These are phyloP conservation scores for Cladosporium oxysporum DNA, from an alignment of 2,329 filamentous ascomycete species.

Conservation along the genomic window DNA sequence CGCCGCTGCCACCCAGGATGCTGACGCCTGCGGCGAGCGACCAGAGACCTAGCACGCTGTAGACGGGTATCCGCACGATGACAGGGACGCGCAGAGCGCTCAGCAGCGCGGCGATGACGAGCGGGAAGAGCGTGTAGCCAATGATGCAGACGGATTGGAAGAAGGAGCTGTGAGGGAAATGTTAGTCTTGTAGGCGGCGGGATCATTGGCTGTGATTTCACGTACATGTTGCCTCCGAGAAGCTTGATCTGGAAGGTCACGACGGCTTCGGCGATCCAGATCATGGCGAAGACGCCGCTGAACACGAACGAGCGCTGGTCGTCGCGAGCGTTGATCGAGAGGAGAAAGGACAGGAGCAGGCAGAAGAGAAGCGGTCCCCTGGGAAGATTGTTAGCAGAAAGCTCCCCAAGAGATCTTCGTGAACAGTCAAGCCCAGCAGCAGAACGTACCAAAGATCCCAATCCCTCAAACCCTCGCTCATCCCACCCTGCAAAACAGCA, in stretches of 20 bases:
- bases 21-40: conserved; percentile 93
- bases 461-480: conserved; percentile 88
- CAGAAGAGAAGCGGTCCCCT: conserved; percentile 94
- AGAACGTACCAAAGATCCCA: conserved; percentile 83
- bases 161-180: conserved; percentile 69
- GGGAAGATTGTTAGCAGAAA: conserved; percentile 26
- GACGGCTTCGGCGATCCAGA: conserved; percentile 95
- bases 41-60: conserved; percentile 85
- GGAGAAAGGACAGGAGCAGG: conserved; percentile 78
- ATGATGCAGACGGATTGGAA: conserved; percentile 98
- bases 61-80: conserved; percentile 85
- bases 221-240: conserved; percentile 94
- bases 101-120: conserved; percentile 88
- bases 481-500: conserved; percentile 65
- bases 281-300: conserved; percentile 91
- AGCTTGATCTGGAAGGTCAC: conserved; percentile 98
- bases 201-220: conserved; percentile 32
- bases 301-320: conserved; percentile 89
- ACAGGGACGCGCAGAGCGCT: conserved; percentile 78
- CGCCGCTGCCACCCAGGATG: conserved; percentile 91
- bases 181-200: conserved; percentile 33
- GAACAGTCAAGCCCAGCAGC: not conserved
- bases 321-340: conserved; percentile 77
- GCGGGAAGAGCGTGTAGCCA: conserved; percentile 94
- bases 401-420: conserved; percentile 11